Evolutionary conservation across 345 rosid species (phyloP).

Genomic region (Punica granatum): DNA sequence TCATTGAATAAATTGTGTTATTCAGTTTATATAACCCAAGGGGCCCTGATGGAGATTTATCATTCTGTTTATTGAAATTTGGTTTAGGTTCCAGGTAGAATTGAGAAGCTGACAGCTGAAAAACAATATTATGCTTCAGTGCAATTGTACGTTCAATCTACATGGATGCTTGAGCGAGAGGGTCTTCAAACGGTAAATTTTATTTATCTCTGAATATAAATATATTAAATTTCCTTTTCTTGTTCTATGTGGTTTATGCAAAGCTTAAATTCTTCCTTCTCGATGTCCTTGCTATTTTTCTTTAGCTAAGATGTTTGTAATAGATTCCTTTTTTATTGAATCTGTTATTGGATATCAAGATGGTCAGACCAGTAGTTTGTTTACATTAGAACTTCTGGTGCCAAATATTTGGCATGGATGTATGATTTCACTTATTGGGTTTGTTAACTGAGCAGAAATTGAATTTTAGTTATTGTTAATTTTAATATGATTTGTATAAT

Average conservation of each 20-base stretch:
- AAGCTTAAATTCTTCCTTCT: neutral
- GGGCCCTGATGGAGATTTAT: neutral
- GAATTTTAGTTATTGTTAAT: neutral
- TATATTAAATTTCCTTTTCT: neutral
- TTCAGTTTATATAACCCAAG: neutral
- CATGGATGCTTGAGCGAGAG: conserved; percentile 94
- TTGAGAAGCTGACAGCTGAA: conserved; percentile 85
- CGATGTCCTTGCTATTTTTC: neutral
- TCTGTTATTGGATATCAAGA: neutral
- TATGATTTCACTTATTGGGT: neutral
- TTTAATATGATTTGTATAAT: neutral
- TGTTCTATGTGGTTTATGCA: neutral
- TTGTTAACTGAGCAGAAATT: neutral
- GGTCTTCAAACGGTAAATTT: conserved; percentile 84
- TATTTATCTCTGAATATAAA: conserved; percentile 6
- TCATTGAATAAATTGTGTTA: neutral
- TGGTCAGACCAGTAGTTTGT: neutral
- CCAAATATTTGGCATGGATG: neutral
- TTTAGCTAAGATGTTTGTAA: neutral
- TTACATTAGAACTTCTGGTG: neutral
- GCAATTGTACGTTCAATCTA: conserved; percentile 74
- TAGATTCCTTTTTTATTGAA: neutral
- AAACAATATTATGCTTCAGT: conserved; percentile 88
- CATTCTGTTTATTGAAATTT: conserved; percentile 9
- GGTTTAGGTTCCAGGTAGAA: conserved; percentile 73